These are phyloP conservation scores for Vachellia collinsii DNA, from an alignment of 306 rosid genomes.

Conservation along the genomic window DNA sequence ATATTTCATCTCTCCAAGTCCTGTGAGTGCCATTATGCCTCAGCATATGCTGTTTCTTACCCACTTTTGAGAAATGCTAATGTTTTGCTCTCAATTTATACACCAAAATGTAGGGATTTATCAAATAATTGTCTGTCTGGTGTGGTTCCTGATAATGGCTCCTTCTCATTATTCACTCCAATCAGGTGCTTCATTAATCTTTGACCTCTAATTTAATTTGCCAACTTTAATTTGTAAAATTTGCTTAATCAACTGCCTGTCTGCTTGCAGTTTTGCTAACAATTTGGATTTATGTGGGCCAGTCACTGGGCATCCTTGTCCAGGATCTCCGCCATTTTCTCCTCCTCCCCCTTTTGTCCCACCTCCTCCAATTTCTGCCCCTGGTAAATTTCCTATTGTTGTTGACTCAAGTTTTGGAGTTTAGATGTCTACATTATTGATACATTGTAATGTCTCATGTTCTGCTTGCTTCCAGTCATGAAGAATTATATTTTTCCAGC, in stretches of 20 bases:
- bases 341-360: constrained; percentile 99
- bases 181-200: constrained; percentile 63
- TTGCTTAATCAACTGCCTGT: constrained; percentile 30
- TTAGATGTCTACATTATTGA: constrained; percentile 13
- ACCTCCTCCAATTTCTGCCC: constrained; percentile 81
- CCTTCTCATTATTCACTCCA: constrained; percentile 96
- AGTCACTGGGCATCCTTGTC: constrained; percentile 95
- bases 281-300: constrained; percentile 93
- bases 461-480: background rate
- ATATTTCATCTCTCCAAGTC: constrained; percentile 92
- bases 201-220: constrained; percentile 26
- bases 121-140: constrained; percentile 93
- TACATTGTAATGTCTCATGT: background rate
- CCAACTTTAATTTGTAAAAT: constrained; percentile 22
- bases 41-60: background rate
- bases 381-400: constrained; percentile 60
- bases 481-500: background rate
- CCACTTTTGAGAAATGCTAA: constrained; percentile 26
- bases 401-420: background rate
- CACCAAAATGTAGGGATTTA: constrained; percentile 71
- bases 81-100: constrained; percentile 8
- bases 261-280: constrained; percentile 85
- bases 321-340: constrained; percentile 98
- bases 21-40: constrained; percentile 66
- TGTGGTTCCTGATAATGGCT: constrained; percentile 93